Conservation (phyloP, 371 early-diverging fungal species). For the Phascolomyces articulosus region DNA sequence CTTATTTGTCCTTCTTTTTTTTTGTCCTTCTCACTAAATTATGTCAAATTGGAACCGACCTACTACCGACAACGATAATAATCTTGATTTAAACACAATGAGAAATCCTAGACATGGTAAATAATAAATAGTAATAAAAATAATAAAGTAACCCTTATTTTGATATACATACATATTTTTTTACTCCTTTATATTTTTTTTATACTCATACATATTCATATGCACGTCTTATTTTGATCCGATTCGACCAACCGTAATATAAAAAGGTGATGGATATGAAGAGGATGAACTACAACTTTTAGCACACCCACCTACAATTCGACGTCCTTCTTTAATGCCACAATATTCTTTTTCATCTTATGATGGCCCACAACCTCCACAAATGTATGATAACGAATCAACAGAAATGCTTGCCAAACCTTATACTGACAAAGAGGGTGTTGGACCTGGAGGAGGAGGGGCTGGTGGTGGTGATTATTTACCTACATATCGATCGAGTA, state of each 20-base stretch:
- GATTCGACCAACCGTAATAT: too few species aligned
- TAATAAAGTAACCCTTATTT: neutral
- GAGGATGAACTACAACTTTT: slow-evolving; percentile 38
- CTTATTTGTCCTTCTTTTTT: neutral
- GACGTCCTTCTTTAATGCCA: slow-evolving; percentile 23
- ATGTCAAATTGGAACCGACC: slow-evolving; percentile 14
- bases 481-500: neutral
- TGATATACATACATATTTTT: neutral
- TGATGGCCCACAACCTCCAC: slow-evolving; percentile 16
- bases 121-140: neutral
- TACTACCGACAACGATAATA: neutral
- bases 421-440: slow-evolving; percentile 14
- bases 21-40: neutral
- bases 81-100: slow-evolving; percentile 14
- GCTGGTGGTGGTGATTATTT: neutral
- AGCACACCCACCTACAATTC: slow-evolving; percentile 18
- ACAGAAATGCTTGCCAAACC: slow-evolving; percentile 39
- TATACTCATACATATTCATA: neutral
- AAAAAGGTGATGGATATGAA: slow-evolving; percentile 25
- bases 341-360: slow-evolving; percentile 30
- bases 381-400: slow-evolving; percentile 30
- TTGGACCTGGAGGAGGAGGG: neutral
- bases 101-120: slow-evolving; percentile 15
- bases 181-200: neutral
- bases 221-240: slow-evolving; percentile 16